phyloP scores from a whole-genome alignment of 2,329 filamentous ascomycete species.

The Curvularia spicifera region DNA sequence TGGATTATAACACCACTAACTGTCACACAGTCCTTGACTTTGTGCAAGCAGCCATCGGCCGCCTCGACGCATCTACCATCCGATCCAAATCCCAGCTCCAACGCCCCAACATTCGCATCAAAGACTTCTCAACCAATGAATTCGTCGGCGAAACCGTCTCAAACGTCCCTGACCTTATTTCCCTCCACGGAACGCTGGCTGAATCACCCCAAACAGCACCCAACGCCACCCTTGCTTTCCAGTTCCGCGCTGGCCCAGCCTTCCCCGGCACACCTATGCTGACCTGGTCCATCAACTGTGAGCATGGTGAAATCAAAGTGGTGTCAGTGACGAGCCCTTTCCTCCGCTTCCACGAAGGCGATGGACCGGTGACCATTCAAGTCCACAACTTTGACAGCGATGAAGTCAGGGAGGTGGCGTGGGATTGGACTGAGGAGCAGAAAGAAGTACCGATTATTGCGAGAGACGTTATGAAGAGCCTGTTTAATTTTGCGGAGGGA shows the following conservation, averaged over 20 bases:
- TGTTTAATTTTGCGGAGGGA: slow-evolving; percentile 35
- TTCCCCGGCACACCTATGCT: slow-evolving; percentile 24
- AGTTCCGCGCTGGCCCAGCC: slow-evolving; percentile 24
- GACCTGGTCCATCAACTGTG: slow-evolving; percentile 25
- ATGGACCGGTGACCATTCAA: slow-evolving; percentile 53
- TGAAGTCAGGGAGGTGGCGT: slow-evolving; percentile 54
- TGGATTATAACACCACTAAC: not conserved
- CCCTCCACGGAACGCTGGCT: slow-evolving; percentile 43
- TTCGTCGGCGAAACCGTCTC: not conserved
- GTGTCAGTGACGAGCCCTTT: slow-evolving; percentile 32
- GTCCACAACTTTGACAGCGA: slow-evolving; percentile 59
- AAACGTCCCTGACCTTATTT: slow-evolving; percentile 57
- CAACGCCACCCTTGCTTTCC: slow-evolving; percentile 17
- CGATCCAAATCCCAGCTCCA: slow-evolving; percentile 16
- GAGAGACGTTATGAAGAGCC: slow-evolving; percentile 25
- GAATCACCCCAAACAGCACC: slow-evolving; percentile 1
- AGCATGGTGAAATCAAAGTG: slow-evolving; percentile 26
- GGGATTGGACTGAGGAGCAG: slow-evolving; percentile 51
- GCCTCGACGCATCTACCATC: slow-evolving; percentile 17
- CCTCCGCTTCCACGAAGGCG: slow-evolving; percentile 31
- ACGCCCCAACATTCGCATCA: slow-evolving; percentile 3
- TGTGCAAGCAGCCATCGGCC: slow-evolving; percentile 28
- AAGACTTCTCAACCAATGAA: not conserved
- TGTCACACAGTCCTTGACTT: slow-evolving; percentile 17
- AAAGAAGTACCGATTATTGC: slow-evolving; percentile 30